These are phyloP conservation scores for Lachnellula hyalina DNA, from an alignment of 2,329 filamentous ascomycete species.

Conservation along the genomic window DNA sequence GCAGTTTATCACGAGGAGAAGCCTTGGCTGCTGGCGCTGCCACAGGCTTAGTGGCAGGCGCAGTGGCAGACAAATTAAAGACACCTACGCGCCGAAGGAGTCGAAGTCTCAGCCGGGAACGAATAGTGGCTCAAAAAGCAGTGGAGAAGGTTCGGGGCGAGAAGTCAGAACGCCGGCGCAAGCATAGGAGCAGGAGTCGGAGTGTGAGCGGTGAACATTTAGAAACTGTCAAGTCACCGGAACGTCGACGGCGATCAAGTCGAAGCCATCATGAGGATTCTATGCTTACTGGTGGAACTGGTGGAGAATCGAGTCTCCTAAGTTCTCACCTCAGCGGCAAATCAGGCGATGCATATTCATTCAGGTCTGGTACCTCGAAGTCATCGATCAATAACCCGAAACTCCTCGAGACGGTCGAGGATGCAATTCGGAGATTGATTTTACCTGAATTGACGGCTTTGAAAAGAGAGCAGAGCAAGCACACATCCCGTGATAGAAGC, in stretches of 20 bases:
- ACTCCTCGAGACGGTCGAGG: constrained; percentile 66
- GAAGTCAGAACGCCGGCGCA: constrained; percentile 40
- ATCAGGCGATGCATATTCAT: constrained; percentile 53
- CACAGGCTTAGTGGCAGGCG: constrained; percentile 36
- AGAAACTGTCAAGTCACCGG: constrained; percentile 39
- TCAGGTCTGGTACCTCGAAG: constrained; percentile 49
- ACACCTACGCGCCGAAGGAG: constrained; percentile 53
- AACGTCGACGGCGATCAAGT: constrained; percentile 40
- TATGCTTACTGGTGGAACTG: constrained; percentile 34
- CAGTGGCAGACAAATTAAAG: constrained; percentile 45
- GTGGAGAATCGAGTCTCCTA: constrained; percentile 55
- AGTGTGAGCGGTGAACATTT: constrained; percentile 42
- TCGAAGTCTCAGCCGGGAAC: constrained; percentile 60
- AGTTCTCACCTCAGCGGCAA: constrained; percentile 50
- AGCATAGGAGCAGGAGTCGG: constrained; percentile 40
- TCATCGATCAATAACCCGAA: constrained; percentile 70
- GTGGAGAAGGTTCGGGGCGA: constrained; percentile 59
- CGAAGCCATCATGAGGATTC: constrained; percentile 47
- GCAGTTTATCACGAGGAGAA: constrained; percentile 27
- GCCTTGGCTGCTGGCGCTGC: constrained; percentile 29
- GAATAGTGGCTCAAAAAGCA: constrained; percentile 59
- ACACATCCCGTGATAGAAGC: constrained; percentile 60
- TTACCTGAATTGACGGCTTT: constrained; percentile 86
- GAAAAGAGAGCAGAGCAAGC: constrained; percentile 82
- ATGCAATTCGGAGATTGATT: constrained; percentile 67